Percentiles rank a stretch among this genome's conserved stretches.
These are phyloP conservation scores for Lolium perenne DNA, from an alignment of 176 grass and related monocot species.

Conservation along the genomic window DNA sequence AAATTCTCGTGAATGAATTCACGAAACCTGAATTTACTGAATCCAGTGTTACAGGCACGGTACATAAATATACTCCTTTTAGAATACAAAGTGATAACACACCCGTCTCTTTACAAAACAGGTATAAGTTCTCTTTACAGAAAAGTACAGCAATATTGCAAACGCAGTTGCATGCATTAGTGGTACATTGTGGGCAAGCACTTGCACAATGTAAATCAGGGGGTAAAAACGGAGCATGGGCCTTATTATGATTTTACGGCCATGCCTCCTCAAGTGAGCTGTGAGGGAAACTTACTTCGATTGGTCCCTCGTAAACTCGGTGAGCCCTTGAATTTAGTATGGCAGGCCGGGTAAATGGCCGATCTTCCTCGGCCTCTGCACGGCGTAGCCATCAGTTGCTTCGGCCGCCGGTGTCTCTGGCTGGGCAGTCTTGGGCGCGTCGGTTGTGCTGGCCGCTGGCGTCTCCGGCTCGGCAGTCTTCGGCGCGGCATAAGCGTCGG, in stretches of 20 bases:
- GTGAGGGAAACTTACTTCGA: neutral
- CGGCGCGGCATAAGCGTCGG: neutral
- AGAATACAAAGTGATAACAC: constrained; percentile 1
- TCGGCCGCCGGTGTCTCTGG: neutral
- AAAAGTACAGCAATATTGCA: neutral
- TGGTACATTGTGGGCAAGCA: neutral
- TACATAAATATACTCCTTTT: neutral
- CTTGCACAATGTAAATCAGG: neutral
- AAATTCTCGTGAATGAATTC: neutral
- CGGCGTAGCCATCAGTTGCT: neutral
- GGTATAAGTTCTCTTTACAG: neutral
- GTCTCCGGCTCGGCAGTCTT: neutral
- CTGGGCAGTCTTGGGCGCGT: neutral
- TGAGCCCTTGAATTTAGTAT: neutral
- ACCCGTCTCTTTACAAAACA: neutral
- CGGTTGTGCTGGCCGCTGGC: neutral
- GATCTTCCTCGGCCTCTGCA: neutral
- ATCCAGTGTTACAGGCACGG: constrained; percentile 1
- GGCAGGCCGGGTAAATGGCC: neutral
- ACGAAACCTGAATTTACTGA: neutral
- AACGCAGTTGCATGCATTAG: constrained; percentile 7
- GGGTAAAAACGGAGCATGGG: neutral
- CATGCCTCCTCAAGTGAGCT: constrained; percentile 20
- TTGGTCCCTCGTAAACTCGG: neutral
- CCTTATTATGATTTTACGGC: neutral